A percentile compares a stretch with the other conserved stretches of the same genome.
Conservation (phyloP, 495 filamentous ascomycete genomes). For the Penicillium waksmanii region DNA sequence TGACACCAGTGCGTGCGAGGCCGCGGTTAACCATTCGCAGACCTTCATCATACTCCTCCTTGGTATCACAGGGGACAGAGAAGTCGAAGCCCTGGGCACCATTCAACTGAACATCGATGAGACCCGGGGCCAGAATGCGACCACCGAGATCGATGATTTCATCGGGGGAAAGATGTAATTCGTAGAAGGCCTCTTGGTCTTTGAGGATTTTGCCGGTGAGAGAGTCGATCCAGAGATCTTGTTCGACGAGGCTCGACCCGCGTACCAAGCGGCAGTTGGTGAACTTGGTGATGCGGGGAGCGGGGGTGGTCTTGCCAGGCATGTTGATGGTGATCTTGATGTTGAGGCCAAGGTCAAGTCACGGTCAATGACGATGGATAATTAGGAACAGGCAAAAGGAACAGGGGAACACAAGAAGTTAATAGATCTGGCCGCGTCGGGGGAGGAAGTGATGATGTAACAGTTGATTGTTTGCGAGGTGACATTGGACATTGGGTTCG, state of each 20-base stretch:
- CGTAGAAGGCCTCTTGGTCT: slow-evolving; percentile 77
- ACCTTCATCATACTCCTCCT: slow-evolving; percentile 65
- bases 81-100: slow-evolving; percentile 88
- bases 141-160: slow-evolving; percentile 72
- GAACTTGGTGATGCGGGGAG: slow-evolving; percentile 71
- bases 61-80: slow-evolving; percentile 68
- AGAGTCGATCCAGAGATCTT: slow-evolving; percentile 81
- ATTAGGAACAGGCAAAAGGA: neutral
- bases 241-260: slow-evolving; percentile 62
- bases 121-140: slow-evolving; percentile 76
- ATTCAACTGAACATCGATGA: slow-evolving; percentile 87
- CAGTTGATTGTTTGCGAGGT: slow-evolving; percentile 14
- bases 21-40: slow-evolving; percentile 67
- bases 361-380: neutral
- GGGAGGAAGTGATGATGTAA: slow-evolving; percentile 32
- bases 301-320: slow-evolving; percentile 44
- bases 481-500: slow-evolving; percentile 22
- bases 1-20: slow-evolving; percentile 76
- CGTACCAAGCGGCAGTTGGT: slow-evolving; percentile 78
- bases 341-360: neutral
- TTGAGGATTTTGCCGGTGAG: slow-evolving; percentile 74
- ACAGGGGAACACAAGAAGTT: slow-evolving; percentile 8
- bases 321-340: slow-evolving; percentile 27
- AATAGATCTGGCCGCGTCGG: neutral
- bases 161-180: slow-evolving; percentile 56